Conservation (phyloP, 768 basidiomycete species). For the Cystoderma amianthinum region DNA sequence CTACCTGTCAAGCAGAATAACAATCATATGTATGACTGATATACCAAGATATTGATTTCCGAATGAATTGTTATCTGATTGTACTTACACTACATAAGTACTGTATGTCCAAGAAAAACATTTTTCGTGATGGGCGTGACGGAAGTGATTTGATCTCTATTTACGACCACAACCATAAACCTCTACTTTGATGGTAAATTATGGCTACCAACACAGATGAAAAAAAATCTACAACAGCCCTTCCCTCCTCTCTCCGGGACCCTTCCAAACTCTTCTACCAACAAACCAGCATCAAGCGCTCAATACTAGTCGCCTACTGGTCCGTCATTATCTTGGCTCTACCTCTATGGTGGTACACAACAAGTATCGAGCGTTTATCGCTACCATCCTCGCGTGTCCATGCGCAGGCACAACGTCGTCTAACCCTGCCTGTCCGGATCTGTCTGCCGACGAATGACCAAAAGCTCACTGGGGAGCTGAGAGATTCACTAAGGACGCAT, state of each 20-base stretch:
- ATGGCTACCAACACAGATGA: no score
- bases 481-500: slow-evolving; percentile 15
- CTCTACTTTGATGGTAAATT: no score
- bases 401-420: slow-evolving; percentile 37
- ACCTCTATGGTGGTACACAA: slow-evolving; percentile 93
- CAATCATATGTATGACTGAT: no score
- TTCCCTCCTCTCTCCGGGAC: slow-evolving; percentile 28
- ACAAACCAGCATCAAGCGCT: slow-evolving; percentile 38
- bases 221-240: slow-evolving; percentile 7
- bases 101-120: no score
- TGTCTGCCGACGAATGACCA: slow-evolving; percentile 16
- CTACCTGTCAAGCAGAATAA: no score
- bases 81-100: no score
- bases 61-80: no score
- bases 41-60: no score
- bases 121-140: no score
- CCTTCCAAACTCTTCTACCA: slow-evolving; percentile 51
- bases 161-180: no score
- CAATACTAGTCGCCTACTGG: slow-evolving; percentile 76
- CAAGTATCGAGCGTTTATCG: slow-evolving; percentile 78
- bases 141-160: no score
- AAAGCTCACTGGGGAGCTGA: slow-evolving; percentile 11
- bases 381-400: slow-evolving; percentile 59
- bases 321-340: slow-evolving; percentile 65
- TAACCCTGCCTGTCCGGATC: slow-evolving; percentile 41